Conservation (phyloP, 495 filamentous ascomycete species). For the Aspergillus mulundensis region DNA sequence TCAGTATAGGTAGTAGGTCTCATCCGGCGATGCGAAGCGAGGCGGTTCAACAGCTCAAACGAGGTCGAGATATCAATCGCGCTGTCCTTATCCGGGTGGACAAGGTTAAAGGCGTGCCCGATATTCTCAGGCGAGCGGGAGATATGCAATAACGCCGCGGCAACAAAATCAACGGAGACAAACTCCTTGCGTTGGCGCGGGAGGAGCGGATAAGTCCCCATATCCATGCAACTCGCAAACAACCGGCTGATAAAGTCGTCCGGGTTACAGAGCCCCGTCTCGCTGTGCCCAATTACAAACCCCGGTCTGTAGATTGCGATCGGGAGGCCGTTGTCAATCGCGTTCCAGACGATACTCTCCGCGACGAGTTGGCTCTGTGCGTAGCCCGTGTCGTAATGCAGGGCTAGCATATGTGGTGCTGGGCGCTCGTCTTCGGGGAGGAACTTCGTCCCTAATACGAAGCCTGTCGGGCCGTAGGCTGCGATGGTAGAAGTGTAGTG, state of each 20-base stretch:
- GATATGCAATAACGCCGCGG: constrained; percentile 6
- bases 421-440: constrained; percentile 11
- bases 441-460: neutral
- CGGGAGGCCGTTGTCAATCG: constrained; percentile 11
- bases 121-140: neutral
- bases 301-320: constrained; percentile 16
- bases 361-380: constrained; percentile 18
- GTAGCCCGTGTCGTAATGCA: constrained; percentile 12
- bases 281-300: constrained; percentile 11
- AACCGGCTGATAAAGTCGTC: constrained; percentile 19
- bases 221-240: constrained; percentile 1
- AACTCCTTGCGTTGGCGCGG: constrained; percentile 12
- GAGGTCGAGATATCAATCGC: neutral
- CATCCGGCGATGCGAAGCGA: neutral
- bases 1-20: neutral
- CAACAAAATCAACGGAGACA: constrained; percentile 18
- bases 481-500: constrained; percentile 18
- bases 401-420: neutral
- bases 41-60: neutral
- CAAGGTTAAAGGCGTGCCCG: neutral
- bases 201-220: constrained; percentile 12
- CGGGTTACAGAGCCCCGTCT: constrained; percentile 13
- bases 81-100: neutral
- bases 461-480: constrained; percentile 6
- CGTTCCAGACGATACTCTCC: constrained; percentile 11